Conservation (phyloP, 345 rosid species). For the Noccaea caerulescens region DNA sequence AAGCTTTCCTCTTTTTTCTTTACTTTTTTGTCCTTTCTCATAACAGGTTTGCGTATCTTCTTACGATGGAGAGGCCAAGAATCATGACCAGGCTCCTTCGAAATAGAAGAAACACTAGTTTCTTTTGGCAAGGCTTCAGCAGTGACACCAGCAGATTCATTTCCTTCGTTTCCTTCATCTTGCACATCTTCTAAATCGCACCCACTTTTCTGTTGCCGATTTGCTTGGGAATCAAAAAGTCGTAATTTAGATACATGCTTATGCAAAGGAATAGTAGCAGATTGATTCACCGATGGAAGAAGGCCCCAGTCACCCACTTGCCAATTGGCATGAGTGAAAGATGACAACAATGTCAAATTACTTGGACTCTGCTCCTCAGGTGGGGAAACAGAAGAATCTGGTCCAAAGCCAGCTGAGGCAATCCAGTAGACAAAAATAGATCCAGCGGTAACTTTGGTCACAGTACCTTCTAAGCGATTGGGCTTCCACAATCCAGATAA, state of each 20-base stretch:
- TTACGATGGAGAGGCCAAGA: constrained; percentile 87
- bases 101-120: constrained; percentile 51
- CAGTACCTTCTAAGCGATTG: constrained; percentile 87
- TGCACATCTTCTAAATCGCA: constrained; percentile 52
- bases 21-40: constrained; percentile 78
- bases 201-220: constrained; percentile 46
- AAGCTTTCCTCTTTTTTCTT: constrained; percentile 86
- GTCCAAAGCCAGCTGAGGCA: constrained; percentile 93
- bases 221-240: constrained; percentile 54
- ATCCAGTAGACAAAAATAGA: constrained; percentile 94
- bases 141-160: constrained; percentile 50
- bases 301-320: constrained; percentile 95
- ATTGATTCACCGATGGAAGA: constrained; percentile 56
- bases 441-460: constrained; percentile 83
- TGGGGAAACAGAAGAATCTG: constrained; percentile 82
- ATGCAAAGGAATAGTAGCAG: constrained; percentile 53
- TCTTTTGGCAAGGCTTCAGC: constrained; percentile 45
- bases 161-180: constrained; percentile 55
- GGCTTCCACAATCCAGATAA: constrained; percentile 88
- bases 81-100: constrained; percentile 76
- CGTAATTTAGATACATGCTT: constrained; percentile 57
- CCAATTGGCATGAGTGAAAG: constrained; percentile 93
- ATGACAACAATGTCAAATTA: constrained; percentile 78
- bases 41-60: constrained; percentile 83
- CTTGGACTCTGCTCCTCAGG: constrained; percentile 93